Base-by-base conservation (phyloP, 768 basidiomycete genomes). In the Cyathus striatus region DNA sequence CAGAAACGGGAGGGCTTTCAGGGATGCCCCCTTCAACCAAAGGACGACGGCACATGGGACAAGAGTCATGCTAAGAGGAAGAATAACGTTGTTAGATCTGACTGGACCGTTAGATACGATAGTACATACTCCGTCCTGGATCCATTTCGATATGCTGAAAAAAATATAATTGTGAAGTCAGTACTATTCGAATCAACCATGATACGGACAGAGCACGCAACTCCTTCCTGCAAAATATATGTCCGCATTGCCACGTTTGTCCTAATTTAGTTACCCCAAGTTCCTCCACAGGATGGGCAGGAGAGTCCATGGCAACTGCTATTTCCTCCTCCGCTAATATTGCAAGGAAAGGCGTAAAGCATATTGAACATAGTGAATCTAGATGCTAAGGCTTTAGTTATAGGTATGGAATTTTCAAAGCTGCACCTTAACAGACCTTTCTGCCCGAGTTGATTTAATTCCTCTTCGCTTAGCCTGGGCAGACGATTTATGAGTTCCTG, bases 181-280 rank as follows among this genome's bases (percentile, higher is more conserved):
- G n/a, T n/a, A n/a, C n/a, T n/a, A n/a, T n/a, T n/a, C n/a, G n/a
- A n/a, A n/a, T n/a, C n/a, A n/a, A n/a, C n/a, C n/a, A n/a, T n/a
- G n/a, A n/a, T n/a, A n/a, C n/a, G n/a, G n/a, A n/a, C n/a, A n/a
- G n/a, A 30, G 7, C 7, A 30, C 27, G 27, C 27, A 30, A 90
- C 88, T 90, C 88, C 66, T 78, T 79, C 51, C 85, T 74, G 58
- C 88, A 90, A 54, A 90, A 90, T n/a, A 84, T 51, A 56, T 91
- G 88, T 3, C 78, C 72, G 49, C 80, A 78, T 47, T 75, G 73
- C 68, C 71, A 62, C 51, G 70, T 44, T 52, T 72, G 56, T 43
- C 65, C 58, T 6, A 91, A 62, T 49, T 68, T 75, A 17, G 86
- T 86, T 17, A 90, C 78, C 3, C 89, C 89, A 1, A 85, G 60